Evolutionary conservation across 441 rosid species (phyloP), one percentile per base, ranked within the genome.

Genomic region (Gossypium davidsonii): DNA sequence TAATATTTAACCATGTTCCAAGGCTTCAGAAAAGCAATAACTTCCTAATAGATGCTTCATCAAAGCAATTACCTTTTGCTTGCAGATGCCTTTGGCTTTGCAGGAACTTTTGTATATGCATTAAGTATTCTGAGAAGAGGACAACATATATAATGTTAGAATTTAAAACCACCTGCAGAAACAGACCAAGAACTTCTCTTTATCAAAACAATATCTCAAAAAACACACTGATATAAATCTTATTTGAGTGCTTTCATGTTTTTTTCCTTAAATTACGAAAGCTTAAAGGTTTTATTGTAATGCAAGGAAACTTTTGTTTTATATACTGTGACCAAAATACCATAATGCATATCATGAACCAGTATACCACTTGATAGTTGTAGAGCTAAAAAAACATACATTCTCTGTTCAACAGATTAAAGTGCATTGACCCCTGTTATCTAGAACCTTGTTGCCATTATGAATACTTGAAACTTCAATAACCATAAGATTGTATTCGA

Each of bases 61-160:
- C 65, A 14, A 8, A 67, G 39, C 53, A 39, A 73, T 78, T 82
- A 90, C 94, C 94, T 85, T 80, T 88, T 81, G 78, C 76, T 78
- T 67, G 91, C 60, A 52, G 88, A 59, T 62, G 77, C 81, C 48
- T 82, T 86, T 74, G 84, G 81, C 73, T 85, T 90, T 57, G 83
- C 73, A 60, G 95, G 95, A 73, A 83, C 81, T 82, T 90, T 90
- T 44, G 90, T 76, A 74, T 85, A 90, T 9, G 92, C 89, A 71
- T 76, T 85, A 42, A 90, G 86, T 65, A 90, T 87, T 85, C 95
- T 90, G 87, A 12, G 56, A 66, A 31, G 63, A 71, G 63, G 62
- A 10, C 2, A 80, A 68, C n/a, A 73, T 46, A 20, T 51, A 51
- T 1, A 46, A 21, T 15, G 17, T 23, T 70, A 70, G 7, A 31